A percentile compares a stretch with the other conserved stretches of the same genome.
phyloP scores from a whole-genome alignment of 1,139 yeast species.

The Protomyces gravidus region DNA sequence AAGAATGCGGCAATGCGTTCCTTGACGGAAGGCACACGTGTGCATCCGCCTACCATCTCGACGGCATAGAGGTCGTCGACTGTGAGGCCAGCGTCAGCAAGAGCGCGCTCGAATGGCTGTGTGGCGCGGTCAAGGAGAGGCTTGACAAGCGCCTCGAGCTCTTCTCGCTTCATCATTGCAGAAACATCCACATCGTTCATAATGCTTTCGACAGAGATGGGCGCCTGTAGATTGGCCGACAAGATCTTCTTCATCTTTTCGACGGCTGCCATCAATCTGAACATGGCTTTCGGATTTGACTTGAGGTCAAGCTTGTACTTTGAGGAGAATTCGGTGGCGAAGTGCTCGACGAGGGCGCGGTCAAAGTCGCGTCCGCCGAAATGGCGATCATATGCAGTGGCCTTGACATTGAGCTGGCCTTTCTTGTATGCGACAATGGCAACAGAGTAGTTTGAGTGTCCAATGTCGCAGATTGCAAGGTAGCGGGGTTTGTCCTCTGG shows the following conservation, averaged over 20 bases:
- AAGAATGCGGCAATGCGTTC: constrained; percentile 72
- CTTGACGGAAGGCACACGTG: constrained; percentile 94
- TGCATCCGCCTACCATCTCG: constrained; percentile 96
- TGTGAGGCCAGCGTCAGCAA: constrained; percentile 70
- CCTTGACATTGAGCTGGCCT: constrained; percentile 91
- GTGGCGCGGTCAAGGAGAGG: constrained; percentile 75
- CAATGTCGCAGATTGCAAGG: constrained; percentile 92
- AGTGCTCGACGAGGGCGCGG: constrained; percentile 86
- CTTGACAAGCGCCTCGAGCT: constrained; percentile 79
- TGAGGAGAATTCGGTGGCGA: constrained; percentile 82
- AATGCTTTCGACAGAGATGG: constrained; percentile 90
- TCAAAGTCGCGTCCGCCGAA: constrained; percentile 99
- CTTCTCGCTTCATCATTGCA: constrained; percentile 82
- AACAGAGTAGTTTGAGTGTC: constrained; percentile 93
- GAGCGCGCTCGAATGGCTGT: constrained; percentile 75
- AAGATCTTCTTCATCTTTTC: constrained; percentile 93
- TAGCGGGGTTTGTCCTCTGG: constrained; percentile 88
- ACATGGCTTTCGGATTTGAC: constrained; percentile 89
- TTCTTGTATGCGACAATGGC: constrained; percentile 86
- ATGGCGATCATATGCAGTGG: constrained; percentile 89
- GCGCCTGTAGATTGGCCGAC: constrained; percentile 93
- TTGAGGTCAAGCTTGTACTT: constrained; percentile 92
- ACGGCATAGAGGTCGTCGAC: constrained; percentile 76
- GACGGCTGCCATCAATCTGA: constrained; percentile 85
- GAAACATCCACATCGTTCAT: constrained; percentile 97